A percentile compares a stretch with the other conserved stretches of the same genome.
Evolutionary conservation across 176 grass and related monocot genomes (phyloP).

Genomic region (Alopecurus myosuroides): DNA sequence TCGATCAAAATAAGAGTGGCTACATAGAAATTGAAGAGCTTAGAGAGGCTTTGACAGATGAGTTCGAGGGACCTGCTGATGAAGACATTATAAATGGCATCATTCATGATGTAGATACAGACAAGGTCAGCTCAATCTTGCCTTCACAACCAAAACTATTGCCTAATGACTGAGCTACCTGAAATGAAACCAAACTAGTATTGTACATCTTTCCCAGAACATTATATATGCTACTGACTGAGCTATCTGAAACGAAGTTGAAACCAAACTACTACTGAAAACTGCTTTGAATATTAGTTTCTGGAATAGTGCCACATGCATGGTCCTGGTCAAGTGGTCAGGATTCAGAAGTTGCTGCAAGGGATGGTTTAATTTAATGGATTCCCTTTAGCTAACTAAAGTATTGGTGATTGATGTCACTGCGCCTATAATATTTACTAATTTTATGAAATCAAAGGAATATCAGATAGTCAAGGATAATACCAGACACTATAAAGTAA

Average conservation of each 20-base stretch:
- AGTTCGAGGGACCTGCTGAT: conserved; percentile 51
- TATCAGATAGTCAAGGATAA: not conserved
- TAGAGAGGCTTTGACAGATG: conserved; percentile 54
- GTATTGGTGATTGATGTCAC: not conserved
- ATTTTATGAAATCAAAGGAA: not conserved
- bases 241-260: not conserved
- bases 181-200: too few relatives aligned
- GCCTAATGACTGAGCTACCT: too few relatives aligned
- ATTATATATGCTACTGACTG: not conserved
- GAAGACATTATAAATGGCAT: conserved; percentile 79
- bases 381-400: not conserved
- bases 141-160: not conserved
- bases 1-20: conserved; percentile 68
- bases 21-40: conserved; percentile 97
- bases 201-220: not conserved
- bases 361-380: not conserved
- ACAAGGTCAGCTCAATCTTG: conserved; percentile 55
- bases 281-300: conserved; percentile 9
- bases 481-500: not conserved
- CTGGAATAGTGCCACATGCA: not conserved
- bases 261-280: not conserved
- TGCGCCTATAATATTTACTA: not conserved
- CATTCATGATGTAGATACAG: conserved; percentile 73
- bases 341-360: conserved; percentile 18
- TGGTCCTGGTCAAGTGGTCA: not conserved